A percentile compares a stretch with the other conserved stretches of the same genome.
Conservation (phyloP, 805 yeast species). For the Hanseniaspora nectarophila region DNA sequence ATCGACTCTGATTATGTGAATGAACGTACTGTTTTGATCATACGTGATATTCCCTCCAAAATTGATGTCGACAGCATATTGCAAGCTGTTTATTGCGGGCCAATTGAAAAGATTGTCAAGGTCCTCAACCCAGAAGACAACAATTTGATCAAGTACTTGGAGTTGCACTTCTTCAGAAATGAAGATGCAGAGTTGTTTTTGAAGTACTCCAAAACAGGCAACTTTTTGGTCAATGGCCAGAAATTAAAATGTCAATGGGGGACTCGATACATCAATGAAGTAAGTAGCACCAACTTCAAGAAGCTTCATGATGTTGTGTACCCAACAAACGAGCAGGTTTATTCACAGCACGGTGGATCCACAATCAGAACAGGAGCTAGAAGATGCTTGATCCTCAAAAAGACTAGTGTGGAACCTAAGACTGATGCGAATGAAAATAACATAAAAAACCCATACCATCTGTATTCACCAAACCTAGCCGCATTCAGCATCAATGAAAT, state of each 20-base stretch:
- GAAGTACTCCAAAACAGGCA: conserved; percentile 39
- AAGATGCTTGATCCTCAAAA: conserved; percentile 44
- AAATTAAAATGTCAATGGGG: conserved; percentile 40
- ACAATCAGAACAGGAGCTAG: conserved; percentile 38
- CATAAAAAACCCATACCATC: conserved; percentile 12
- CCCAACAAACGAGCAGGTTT: conserved; percentile 14
- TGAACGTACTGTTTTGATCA: conserved; percentile 27
- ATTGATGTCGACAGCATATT: conserved; percentile 42
- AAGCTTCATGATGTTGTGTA: conserved; percentile 17
- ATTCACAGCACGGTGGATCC: conserved; percentile 21
- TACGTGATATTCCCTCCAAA: conserved; percentile 32
- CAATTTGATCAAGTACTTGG: conserved; percentile 28
- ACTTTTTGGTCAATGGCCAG: conserved; percentile 49
- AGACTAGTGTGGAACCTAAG: conserved; percentile 23
- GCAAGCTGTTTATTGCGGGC: conserved; percentile 56
- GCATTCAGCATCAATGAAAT: conserved; percentile 38
- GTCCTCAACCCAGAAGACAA: conserved; percentile 16
- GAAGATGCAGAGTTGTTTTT: conserved; percentile 46
- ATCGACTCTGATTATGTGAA: conserved; percentile 1
- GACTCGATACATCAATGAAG: conserved; percentile 14
- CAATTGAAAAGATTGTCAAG: conserved; percentile 41
- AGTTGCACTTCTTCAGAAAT: conserved; percentile 41
- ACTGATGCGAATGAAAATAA: not conserved
- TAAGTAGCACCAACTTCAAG: conserved; percentile 14
- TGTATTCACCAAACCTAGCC: conserved; percentile 34